Conservation (phyloP, 176 grass and related monocot species). For the Luzula sylvatica region DNA sequence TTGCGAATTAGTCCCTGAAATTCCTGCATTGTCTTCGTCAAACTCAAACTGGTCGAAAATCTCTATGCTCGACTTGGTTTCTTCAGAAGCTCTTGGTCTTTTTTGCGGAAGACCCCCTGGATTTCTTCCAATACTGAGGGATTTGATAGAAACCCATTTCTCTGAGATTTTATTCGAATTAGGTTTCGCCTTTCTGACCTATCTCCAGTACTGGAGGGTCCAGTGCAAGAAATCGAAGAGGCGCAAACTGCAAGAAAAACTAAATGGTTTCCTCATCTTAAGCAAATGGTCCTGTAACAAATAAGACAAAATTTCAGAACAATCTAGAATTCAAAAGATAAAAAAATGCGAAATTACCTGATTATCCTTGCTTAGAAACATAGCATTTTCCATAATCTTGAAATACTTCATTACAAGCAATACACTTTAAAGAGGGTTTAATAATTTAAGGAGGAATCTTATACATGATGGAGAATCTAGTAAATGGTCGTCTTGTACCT, state of each 20-base stretch:
- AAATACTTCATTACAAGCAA: constrained; percentile 85
- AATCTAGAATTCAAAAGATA: constrained; percentile 1
- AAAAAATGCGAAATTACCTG: constrained; percentile 47
- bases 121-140: constrained; percentile 25
- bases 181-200: constrained; percentile 38
- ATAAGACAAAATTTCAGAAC: constrained; percentile 20
- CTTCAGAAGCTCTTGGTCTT: background rate
- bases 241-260: constrained; percentile 35
- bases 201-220: constrained; percentile 38
- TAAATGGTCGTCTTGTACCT: constrained; percentile 88
- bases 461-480: constrained; percentile 81
- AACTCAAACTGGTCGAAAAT: constrained; percentile 20
- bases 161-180: constrained; percentile 44
- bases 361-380: constrained; percentile 92
- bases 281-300: constrained; percentile 66
- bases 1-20: constrained; percentile 7
- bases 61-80: constrained; percentile 1
- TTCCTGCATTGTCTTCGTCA: constrained; percentile 1
- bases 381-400: constrained; percentile 98
- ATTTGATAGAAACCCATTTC: constrained; percentile 73
- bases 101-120: background rate
- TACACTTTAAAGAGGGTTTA: constrained; percentile 65
- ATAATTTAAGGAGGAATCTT: constrained; percentile 87
- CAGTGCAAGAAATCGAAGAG: constrained; percentile 41
- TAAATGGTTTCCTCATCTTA: constrained; percentile 45